A percentile compares a stretch with the other conserved stretches of the same genome.
Conservation (phyloP, 129 eudicot species). For the Saussurea involucrata region DNA sequence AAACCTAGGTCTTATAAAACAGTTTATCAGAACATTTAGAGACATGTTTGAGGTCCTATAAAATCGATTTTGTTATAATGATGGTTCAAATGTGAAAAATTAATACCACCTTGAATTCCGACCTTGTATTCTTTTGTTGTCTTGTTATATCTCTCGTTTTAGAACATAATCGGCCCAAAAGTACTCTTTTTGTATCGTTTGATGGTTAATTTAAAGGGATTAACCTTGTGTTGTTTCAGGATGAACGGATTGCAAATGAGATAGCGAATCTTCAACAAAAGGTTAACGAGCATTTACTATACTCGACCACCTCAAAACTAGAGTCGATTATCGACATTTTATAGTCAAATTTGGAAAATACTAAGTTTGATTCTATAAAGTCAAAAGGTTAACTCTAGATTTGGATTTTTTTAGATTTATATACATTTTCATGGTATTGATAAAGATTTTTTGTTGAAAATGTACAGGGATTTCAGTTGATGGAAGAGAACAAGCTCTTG, state of each 20-base stretch:
- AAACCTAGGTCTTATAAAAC: no score
- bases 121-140: no score
- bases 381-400: neutral
- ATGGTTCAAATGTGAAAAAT: no score
- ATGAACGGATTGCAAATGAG: conserved; percentile 36
- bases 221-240: conserved; percentile 30
- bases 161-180: neutral
- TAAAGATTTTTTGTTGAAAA: neutral
- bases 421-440: neutral
- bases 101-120: neutral
- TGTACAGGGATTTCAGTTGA: conserved; percentile 42
- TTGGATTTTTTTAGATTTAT: neutral
- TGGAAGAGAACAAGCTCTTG: conserved; percentile 54
- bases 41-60: no score
- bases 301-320: neutral
- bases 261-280: conserved; percentile 42
- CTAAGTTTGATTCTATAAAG: neutral
- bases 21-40: no score
- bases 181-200: neutral
- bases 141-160: neutral
- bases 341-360: neutral
- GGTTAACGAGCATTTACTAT: conserved; percentile 24
- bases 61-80: no score
- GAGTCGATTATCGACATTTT: neutral
- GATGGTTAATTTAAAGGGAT: neutral